These are phyloP conservation scores for Gliomastix tumulicola DNA, from an alignment of 2,329 filamentous ascomycete species.

Conservation along the genomic window DNA sequence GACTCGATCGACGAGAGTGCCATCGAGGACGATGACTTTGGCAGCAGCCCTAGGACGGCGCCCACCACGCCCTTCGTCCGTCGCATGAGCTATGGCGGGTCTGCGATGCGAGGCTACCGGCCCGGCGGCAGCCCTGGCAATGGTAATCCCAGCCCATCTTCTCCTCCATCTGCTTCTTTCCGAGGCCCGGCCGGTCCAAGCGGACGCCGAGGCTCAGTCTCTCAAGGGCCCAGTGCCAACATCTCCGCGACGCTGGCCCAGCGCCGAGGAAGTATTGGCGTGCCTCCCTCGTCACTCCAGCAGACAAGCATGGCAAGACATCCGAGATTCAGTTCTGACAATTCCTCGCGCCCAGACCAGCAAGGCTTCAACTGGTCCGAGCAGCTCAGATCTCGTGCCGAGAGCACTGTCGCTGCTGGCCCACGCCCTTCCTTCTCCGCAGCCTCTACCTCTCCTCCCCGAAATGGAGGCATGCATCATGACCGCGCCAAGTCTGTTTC, in stretches of 20 bases:
- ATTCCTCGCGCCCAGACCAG: slow-evolving; percentile 64
- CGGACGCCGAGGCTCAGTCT: slow-evolving; percentile 19
- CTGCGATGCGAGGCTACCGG: slow-evolving; percentile 56
- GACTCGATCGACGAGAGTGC: slow-evolving; percentile 66
- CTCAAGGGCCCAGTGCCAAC: slow-evolving; percentile 16
- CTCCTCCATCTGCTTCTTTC: slow-evolving; percentile 21
- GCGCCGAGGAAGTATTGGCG: slow-evolving; percentile 26
- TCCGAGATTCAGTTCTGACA: slow-evolving; percentile 59
- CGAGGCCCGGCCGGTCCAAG: slow-evolving; percentile 18
- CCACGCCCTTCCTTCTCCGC: slow-evolving; percentile 53
- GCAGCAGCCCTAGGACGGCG: slow-evolving; percentile 43
- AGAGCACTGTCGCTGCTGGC: slow-evolving; percentile 59
- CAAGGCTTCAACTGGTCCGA: slow-evolving; percentile 93
- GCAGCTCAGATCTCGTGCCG: slow-evolving; percentile 85
- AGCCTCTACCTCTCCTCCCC: slow-evolving; percentile 37
- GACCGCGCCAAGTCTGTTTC: slow-evolving; percentile 65
- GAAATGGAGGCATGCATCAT: slow-evolving; percentile 35
- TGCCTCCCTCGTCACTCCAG: slow-evolving; percentile 23
- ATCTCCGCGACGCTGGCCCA: slow-evolving; percentile 23
- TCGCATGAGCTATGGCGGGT: slow-evolving; percentile 83
- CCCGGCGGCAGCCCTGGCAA: slow-evolving; percentile 54
- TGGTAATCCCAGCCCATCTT: slow-evolving; percentile 47
- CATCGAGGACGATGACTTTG: slow-evolving; percentile 59
- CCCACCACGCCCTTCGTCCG: slow-evolving; percentile 72
- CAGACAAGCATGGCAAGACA: slow-evolving; percentile 55